Base-by-base conservation (phyloP, 2,329 filamentous ascomycete genomes). In the Ceratocystis albifundus region DNA sequence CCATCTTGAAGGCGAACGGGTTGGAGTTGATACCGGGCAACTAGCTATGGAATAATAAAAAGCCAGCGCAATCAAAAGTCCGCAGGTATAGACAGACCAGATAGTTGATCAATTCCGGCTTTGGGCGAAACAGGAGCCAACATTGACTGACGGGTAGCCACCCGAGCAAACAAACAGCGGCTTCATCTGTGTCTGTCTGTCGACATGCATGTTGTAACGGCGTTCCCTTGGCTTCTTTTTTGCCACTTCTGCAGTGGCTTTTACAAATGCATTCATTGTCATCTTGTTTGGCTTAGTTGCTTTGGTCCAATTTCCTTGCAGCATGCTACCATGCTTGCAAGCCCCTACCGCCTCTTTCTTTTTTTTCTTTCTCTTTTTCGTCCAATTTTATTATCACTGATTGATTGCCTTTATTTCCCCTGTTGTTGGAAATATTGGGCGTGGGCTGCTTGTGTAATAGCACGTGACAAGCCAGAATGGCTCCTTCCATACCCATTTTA, bases 381-480 rank as follows among this genome's bases (percentile, higher is more conserved):
- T 62, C 10, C 15, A 44, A 22, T 41, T 22, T 15, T 32, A 30
- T 30, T 48, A 20, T 30, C 36, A 45, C 45, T n/a, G 25, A 20
- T 64, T n/a, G 25, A 20, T 64, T 59, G 25, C 15, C 28, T 32
- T 6, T 30, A 59, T n/a, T 59, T 53, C n/a, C 30, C 32, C 25
- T 36, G 55, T 59, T 36, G 28, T 59, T 59, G 55, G 55, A 59
- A 59, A 59, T n/a, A n/a, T 59, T 15, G 61, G 25, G 41, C 12
- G 25, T 46, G 25, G 46, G 36, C 22, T 46, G 36, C 22, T 46
- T 53, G 62, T 64, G 45, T 50, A 53, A 53, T 64, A 53, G n/a
- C 62, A 64, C 62, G 62, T 64, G 62, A 64, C 62, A 28, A 59
- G 36, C 32, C 55, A 53, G 45, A 32, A 15, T 41, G 36, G 36